These are phyloP conservation scores for Diaporthe vexans DNA, from an alignment of 2,329 filamentous ascomycete species.

Conservation along the genomic window DNA sequence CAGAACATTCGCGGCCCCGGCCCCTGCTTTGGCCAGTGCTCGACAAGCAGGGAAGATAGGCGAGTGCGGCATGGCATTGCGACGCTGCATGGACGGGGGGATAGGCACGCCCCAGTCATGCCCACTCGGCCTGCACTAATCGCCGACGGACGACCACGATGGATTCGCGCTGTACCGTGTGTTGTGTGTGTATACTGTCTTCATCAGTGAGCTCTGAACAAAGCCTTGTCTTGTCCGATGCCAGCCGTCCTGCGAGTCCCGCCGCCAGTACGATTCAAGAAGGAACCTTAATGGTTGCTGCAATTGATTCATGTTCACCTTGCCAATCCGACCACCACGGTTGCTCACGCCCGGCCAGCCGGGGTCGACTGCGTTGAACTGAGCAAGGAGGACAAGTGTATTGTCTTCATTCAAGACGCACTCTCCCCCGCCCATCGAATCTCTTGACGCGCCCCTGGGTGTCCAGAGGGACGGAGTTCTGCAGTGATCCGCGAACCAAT, in stretches of 20 bases:
- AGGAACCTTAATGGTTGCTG: conserved; percentile 2
- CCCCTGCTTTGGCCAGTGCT: conserved; percentile 36
- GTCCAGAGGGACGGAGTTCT: conserved; percentile 15
- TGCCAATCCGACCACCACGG: not conserved
- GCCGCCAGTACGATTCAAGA: conserved; percentile 27
- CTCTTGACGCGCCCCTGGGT: not conserved
- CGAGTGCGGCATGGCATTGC: conserved; percentile 38
- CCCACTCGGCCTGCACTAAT: conserved; percentile 21
- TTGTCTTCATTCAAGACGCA: conserved; percentile 14
- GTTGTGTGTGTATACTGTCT: not conserved
- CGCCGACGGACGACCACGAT: conserved; percentile 10
- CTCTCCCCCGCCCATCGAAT: conserved; percentile 5
- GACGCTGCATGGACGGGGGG: conserved; percentile 36
- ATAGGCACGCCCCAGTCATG: conserved; percentile 8
- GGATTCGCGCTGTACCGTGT: not conserved
- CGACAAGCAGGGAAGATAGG: conserved; percentile 25
- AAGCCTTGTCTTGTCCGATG: conserved; percentile 5
- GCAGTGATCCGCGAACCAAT: conserved; percentile 20
- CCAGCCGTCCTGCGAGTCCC: conserved; percentile 1
- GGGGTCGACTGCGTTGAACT: conserved; percentile 9
- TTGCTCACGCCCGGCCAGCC: not conserved
- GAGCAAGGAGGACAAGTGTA: conserved; percentile 31
- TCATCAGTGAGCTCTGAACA: not conserved
- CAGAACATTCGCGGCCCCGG: conserved; percentile 20
- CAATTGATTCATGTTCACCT: conserved; percentile 18